A percentile compares a stretch with the other conserved stretches of the same genome.
Conservation (phyloP, 495 filamentous ascomycete species). For the Neurospora discreta region DNA sequence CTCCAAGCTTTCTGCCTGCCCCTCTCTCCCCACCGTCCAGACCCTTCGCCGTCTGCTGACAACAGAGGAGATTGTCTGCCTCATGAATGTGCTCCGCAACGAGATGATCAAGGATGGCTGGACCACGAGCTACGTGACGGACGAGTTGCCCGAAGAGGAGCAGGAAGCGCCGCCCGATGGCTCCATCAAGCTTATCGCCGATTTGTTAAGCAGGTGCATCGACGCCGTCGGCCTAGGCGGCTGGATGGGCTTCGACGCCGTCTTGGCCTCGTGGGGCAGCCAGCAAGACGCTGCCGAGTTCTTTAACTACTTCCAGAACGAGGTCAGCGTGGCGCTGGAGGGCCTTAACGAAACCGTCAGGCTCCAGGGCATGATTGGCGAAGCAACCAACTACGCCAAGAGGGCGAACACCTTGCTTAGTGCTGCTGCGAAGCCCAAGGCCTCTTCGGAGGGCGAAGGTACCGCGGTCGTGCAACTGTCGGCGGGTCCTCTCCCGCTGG, state of each 20-base stretch:
- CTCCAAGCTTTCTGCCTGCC: constrained; percentile 53
- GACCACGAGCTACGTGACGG: constrained; percentile 52
- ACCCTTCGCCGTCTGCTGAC: constrained; percentile 55
- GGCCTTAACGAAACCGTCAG: constrained; percentile 65
- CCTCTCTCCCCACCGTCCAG: constrained; percentile 41
- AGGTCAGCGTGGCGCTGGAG: constrained; percentile 65
- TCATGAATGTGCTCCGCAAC: constrained; percentile 62
- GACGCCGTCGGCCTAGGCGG: constrained; percentile 77
- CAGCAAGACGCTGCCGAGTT: constrained; percentile 46
- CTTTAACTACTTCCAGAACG: constrained; percentile 55
- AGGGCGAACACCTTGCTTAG: constrained; percentile 22
- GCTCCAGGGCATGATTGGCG: constrained; percentile 54
- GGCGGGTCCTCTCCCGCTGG: constrained; percentile 45
- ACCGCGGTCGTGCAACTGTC: constrained; percentile 8
- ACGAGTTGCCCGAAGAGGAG: constrained; percentile 31
- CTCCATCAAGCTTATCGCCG: constrained; percentile 47
- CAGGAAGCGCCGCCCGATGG: constrained; percentile 43
- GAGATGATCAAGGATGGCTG: constrained; percentile 55
- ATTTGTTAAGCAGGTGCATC: constrained; percentile 62
- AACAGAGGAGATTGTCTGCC: constrained; percentile 54
- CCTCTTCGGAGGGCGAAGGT: not conserved
- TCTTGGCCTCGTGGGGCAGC: constrained; percentile 30
- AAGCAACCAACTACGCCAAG: constrained; percentile 56
- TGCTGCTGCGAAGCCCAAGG: constrained; percentile 1
- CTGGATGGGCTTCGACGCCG: constrained; percentile 57